phyloP scores from a whole-genome alignment of 495 filamentous ascomycete species.

The Xylaria flabelliformis region DNA sequence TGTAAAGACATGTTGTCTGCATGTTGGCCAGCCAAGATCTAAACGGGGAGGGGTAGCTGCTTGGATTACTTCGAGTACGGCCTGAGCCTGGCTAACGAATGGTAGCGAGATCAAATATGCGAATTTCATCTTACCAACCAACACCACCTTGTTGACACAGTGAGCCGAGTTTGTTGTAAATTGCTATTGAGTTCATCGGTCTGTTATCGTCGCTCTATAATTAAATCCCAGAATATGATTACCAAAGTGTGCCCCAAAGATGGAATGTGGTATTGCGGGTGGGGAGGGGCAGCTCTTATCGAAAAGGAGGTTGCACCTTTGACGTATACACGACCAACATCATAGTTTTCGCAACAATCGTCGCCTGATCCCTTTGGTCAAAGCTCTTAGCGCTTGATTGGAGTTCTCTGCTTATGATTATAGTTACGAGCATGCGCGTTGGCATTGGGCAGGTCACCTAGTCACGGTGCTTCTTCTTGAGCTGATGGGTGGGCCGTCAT shows the following conservation, averaged over 20 bases:
- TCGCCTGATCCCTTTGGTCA: neutral
- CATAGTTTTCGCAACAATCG: neutral
- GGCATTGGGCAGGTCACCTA: neutral
- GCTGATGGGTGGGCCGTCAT: no score
- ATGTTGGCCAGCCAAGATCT: conserved; percentile 27
- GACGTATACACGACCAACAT: neutral
- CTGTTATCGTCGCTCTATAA: neutral
- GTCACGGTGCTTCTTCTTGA: no score
- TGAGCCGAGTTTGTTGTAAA: neutral
- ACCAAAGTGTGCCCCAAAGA: neutral
- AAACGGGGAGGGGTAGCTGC: conserved; percentile 34
- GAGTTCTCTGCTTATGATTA: neutral
- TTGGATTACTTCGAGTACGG: conserved; percentile 35
- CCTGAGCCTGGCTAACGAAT: neutral
- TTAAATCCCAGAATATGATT: neutral
- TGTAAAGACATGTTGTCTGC: conserved; percentile 61
- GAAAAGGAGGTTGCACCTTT: neutral
- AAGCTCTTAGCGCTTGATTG: neutral
- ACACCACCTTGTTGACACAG: neutral
- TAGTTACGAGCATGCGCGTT: neutral
- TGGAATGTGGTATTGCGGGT: conserved; percentile 22
- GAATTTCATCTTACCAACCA: conserved; percentile 13
- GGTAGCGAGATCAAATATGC: neutral
- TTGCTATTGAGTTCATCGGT: neutral
- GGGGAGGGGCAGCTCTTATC: conserved; percentile 9